Evolutionary conservation across 2,329 filamentous ascomycete species (phyloP).

Genomic region (Xylaria sp.): DNA sequence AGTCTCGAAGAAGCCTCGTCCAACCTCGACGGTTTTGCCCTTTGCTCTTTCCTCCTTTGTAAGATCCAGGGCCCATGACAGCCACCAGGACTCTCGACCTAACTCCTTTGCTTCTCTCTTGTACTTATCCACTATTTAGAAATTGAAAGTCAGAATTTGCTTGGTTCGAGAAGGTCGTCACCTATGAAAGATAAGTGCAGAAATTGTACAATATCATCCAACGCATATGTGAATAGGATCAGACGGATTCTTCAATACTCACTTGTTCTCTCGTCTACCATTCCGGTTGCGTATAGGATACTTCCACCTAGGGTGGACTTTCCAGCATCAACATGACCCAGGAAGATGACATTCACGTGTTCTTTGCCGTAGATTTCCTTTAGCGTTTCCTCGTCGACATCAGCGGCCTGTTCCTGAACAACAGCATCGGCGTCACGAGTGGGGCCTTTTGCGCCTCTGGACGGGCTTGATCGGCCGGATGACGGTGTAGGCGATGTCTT

Average conservation of each 20-base stretch:
- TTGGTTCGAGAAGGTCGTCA: not conserved
- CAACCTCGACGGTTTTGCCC: slow-evolving; percentile 98
- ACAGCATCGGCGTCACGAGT: slow-evolving; percentile 80
- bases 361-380: slow-evolving; percentile 97
- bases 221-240: not conserved
- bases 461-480: slow-evolving; percentile 83
- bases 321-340: slow-evolving; percentile 97
- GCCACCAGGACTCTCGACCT: slow-evolving; percentile 97
- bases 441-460: slow-evolving; percentile 59
- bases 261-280: slow-evolving; percentile 95
- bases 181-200: not conserved
- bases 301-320: slow-evolving; percentile 96
- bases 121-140: slow-evolving; percentile 82
- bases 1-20: slow-evolving; percentile 94
- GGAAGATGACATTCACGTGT: slow-evolving; percentile 93
- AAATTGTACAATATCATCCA: not conserved
- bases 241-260: not conserved
- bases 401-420: slow-evolving; percentile 78
- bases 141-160: not conserved
- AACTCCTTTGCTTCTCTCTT: slow-evolving; percentile 95
- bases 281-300: slow-evolving; percentile 91
- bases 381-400: slow-evolving; percentile 74
- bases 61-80: slow-evolving; percentile 97
- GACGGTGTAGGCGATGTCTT: slow-evolving; percentile 81
- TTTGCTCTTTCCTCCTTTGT: slow-evolving; percentile 96